Conservation (phyloP, 2,329 filamentous ascomycete genomes). For the Trichoderma lentiforme region DNA sequence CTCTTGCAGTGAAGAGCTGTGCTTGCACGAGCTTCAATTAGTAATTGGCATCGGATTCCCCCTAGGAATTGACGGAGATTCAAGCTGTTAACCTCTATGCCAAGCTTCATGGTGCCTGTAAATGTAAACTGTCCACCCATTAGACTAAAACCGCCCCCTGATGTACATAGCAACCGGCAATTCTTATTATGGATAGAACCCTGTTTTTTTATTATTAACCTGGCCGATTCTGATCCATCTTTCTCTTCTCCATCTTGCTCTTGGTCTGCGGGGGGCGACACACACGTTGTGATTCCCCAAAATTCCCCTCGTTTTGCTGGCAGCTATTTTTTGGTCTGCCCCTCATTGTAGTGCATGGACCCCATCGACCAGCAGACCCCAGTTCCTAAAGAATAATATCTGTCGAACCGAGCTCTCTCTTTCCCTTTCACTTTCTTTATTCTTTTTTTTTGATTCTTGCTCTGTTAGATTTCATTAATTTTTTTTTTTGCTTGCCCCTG, state of each 20-base stretch:
- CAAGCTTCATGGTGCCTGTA: neutral
- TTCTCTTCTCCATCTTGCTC: neutral
- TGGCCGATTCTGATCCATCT: neutral
- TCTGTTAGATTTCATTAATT: neutral
- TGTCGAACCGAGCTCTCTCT: neutral
- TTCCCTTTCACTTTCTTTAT: neutral
- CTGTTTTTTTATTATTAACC: neutral
- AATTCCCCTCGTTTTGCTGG: neutral
- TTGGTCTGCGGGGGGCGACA: constrained; percentile 2
- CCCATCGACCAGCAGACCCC: neutral
- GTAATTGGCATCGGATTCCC: neutral
- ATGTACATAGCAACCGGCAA: neutral
- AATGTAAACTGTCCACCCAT: too few species aligned
- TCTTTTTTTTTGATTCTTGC: neutral
- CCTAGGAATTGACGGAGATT: neutral
- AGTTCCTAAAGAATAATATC: neutral
- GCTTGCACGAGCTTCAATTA: neutral
- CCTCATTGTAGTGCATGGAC: neutral
- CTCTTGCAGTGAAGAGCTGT: neutral
- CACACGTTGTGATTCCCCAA: constrained; percentile 2
- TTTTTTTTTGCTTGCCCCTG: neutral
- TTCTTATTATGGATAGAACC: neutral
- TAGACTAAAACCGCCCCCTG: neutral
- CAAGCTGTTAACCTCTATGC: neutral
- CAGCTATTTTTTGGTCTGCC: neutral